These are phyloP conservation scores for Coffea canephora DNA, from an alignment of 257 asterid genomes.

Conservation along the genomic window DNA sequence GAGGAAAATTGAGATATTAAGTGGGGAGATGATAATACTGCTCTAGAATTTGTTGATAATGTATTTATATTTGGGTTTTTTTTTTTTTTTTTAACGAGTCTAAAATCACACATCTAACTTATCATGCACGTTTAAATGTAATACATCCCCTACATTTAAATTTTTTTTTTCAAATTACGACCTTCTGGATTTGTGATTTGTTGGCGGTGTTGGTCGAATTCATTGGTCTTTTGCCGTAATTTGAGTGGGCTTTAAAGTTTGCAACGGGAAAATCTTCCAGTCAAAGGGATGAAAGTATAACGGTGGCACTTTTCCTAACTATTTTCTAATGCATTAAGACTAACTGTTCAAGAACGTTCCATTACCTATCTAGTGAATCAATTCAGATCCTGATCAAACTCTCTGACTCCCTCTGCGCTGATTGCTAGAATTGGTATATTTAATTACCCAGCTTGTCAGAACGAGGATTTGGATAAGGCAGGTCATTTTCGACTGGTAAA, in stretches of 20 bases:
- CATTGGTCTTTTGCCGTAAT: neutral
- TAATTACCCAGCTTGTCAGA: too few species aligned
- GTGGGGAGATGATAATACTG: too few species aligned
- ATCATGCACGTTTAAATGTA: too few species aligned
- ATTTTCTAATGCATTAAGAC: neutral
- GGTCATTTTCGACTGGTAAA: neutral
- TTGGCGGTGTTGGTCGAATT: neutral
- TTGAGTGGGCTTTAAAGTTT: slow-evolving; percentile 7
- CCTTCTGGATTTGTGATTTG: slow-evolving; percentile 31
- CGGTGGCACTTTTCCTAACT: neutral
- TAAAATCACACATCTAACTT: too few species aligned
- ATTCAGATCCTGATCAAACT: too few species aligned
- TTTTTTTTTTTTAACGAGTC: too few species aligned
- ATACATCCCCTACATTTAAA: too few species aligned
- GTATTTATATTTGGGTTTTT: neutral
- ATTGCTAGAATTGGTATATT: too few species aligned
- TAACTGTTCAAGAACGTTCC: neutral
- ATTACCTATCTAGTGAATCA: neutral
- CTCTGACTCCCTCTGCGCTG: too few species aligned
- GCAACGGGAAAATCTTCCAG: neutral
- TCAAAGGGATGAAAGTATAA: slow-evolving; percentile 10
- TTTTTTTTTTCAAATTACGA: neutral
- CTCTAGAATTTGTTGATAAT: neutral
- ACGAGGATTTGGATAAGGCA: neutral
- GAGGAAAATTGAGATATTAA: too few species aligned